A percentile compares a stretch with the other conserved stretches of the same genome.
These are phyloP conservation scores for Neofusicoccum sp. DNA, from an alignment of 2,329 filamentous ascomycete genomes.

Conservation along the genomic window DNA sequence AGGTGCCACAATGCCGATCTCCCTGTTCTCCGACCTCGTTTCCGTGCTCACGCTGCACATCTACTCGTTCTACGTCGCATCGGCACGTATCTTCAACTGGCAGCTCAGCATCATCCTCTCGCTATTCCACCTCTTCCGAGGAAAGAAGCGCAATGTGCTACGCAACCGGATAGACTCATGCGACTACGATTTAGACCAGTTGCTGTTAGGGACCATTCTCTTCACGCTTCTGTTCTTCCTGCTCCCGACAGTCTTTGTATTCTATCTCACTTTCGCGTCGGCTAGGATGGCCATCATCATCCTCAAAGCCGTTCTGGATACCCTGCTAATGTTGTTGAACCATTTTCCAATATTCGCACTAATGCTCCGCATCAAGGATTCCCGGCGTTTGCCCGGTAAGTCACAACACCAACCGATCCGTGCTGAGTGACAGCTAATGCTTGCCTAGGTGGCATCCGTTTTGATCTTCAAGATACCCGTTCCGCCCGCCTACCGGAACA, in stretches of 20 bases:
- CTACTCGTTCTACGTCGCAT: constrained; percentile 96
- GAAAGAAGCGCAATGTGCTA: constrained; percentile 95
- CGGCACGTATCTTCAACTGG: constrained; percentile 97
- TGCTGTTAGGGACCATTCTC: constrained; percentile 91
- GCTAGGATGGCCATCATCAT: constrained; percentile 94
- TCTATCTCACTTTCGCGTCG: constrained; percentile 93
- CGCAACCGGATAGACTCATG: constrained; percentile 98
- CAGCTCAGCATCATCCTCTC: constrained; percentile 95
- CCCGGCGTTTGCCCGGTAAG: constrained; percentile 77
- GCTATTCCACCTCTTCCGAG: constrained; percentile 96
- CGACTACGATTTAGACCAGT: constrained; percentile 96
- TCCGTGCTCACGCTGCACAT: constrained; percentile 93
- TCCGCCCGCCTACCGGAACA: constrained; percentile 34
- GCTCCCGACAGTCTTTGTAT: constrained; percentile 90
- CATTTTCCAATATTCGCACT: constrained; percentile 96
- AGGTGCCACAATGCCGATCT: constrained; percentile 94
- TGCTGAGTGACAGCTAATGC: not conserved
- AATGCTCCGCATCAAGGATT: constrained; percentile 94
- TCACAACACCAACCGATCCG: not conserved
- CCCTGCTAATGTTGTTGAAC: constrained; percentile 87
- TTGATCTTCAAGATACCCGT: constrained; percentile 78
- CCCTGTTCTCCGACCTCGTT: constrained; percentile 89
- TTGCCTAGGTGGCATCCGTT: constrained; percentile 71
- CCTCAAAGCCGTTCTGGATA: constrained; percentile 88
- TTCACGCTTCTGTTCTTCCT: constrained; percentile 96